phyloP scores from a whole-genome alignment of 2,329 filamentous ascomycete species.

The Alternaria viburni region DNA sequence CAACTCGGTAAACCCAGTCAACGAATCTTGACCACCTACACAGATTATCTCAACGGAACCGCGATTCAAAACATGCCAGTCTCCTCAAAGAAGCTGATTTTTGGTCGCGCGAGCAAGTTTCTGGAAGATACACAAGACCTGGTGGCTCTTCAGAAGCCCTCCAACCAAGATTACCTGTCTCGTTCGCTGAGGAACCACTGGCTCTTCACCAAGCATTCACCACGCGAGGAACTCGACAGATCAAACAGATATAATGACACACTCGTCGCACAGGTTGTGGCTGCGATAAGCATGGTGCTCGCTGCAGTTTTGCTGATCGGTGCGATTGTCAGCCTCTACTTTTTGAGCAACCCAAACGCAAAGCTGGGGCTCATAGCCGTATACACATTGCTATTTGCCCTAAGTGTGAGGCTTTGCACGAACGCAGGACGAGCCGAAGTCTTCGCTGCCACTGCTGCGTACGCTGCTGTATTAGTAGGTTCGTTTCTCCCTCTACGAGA shows the following conservation, averaged over 20 bases:
- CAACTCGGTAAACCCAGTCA: neutral
- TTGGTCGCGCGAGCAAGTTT: neutral
- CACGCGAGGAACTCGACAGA: neutral
- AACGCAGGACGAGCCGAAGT: constrained; percentile 30
- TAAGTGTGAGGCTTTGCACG: constrained; percentile 25
- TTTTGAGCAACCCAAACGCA: constrained; percentile 11
- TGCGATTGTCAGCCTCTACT: constrained; percentile 28
- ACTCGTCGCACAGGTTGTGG: neutral
- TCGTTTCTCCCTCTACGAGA: neutral
- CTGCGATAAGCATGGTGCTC: neutral
- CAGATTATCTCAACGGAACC: neutral
- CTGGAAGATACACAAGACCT: neutral
- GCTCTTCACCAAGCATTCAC: neutral
- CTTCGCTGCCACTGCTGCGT: constrained; percentile 32
- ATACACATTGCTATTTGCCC: constrained; percentile 30
- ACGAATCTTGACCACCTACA: neutral
- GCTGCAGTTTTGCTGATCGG: constrained; percentile 30
- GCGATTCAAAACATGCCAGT: neutral
- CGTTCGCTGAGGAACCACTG: neutral
- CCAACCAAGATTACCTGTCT: neutral
- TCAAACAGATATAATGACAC: neutral
- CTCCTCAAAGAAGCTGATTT: neutral
- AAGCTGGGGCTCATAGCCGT: constrained; percentile 27
- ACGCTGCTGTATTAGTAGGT: constrained; percentile 27
- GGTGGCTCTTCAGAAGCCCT: neutral